Evolutionary conservation across 805 yeast genomes (phyloP).

Genomic region (Kazachstania kunashirensis): DNA sequence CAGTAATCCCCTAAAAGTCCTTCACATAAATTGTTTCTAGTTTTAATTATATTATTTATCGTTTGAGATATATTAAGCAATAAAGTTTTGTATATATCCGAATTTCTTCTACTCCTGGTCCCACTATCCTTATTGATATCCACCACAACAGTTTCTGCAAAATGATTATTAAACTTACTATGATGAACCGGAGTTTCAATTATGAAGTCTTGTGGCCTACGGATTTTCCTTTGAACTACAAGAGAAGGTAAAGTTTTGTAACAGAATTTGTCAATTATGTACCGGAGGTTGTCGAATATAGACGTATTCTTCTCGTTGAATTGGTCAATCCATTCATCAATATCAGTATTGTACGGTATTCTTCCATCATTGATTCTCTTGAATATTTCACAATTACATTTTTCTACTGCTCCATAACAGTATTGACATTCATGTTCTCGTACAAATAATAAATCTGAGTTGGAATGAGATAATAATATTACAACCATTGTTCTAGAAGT

Average conservation of each 20-base stretch:
- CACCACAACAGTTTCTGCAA: background rate
- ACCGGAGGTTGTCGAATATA: no score
- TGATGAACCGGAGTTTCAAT: no score
- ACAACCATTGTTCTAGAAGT: background rate
- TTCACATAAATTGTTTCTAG: constrained; percentile 1
- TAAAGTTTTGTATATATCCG: no score
- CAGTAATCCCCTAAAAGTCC: constrained; percentile 5
- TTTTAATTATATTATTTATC: no score
- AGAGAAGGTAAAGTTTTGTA: no score
- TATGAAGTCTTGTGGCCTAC: no score
- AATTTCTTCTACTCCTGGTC: no score
- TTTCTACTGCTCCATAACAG: background rate
- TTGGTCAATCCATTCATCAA: background rate
- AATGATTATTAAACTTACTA: background rate
- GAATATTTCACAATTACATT: constrained; percentile 4
- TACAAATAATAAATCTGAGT: background rate
- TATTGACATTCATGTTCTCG: constrained; percentile 1
- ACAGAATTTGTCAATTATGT: no score
- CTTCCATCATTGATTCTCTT: constrained; percentile 4
- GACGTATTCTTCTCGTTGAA: no score
- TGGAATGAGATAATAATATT: background rate
- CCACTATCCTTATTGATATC: background rate
- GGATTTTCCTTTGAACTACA: no score
- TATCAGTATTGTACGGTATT: background rate
- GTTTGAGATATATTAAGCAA: no score